phyloP scores from a whole-genome alignment of 306 rosid genomes.

The Lathyrus tuberosus region DNA sequence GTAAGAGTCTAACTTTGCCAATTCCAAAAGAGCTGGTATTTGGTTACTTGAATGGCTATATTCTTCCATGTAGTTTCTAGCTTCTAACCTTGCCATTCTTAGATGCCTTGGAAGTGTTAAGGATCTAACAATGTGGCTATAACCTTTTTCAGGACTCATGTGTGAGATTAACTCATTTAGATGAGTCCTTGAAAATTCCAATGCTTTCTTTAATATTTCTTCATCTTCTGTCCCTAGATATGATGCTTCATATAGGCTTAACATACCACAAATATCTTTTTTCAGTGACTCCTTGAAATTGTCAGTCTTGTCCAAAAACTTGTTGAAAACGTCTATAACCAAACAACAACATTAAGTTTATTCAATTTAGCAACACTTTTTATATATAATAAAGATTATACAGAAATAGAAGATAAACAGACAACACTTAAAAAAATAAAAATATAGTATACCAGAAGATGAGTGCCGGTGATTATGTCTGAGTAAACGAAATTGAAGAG shows the following conservation, averaged over 20 bases:
- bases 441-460: conserved; percentile 37
- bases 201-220: conserved; percentile 36
- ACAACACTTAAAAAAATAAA: no score
- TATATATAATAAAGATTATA: no score
- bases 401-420: no score
- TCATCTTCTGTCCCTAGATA: conserved; percentile 43
- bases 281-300: conserved; percentile 42
- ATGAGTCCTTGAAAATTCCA: conserved; percentile 42
- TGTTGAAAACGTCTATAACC: conserved; percentile 38
- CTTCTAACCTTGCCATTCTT: conserved; percentile 50
- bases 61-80: conserved; percentile 43
- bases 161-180: conserved; percentile 29
- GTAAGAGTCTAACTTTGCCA: conserved; percentile 45
- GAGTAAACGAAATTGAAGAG: conserved; percentile 48
- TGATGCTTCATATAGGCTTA: conserved; percentile 51
- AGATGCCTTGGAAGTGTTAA: conserved; percentile 50
- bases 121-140: conserved; percentile 2
- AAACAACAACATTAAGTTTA: not conserved
- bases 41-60: conserved; percentile 27
- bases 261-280: conserved; percentile 43
- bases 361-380: no score
- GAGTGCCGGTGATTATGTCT: conserved; percentile 34
- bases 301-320: conserved; percentile 40
- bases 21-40: conserved; percentile 33
- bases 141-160: conserved; percentile 13